Evolutionary conservation across 2,329 filamentous ascomycete species (phyloP), one percentile per base, ranked within the genome.

Genomic region (Didymella exigua): DNA sequence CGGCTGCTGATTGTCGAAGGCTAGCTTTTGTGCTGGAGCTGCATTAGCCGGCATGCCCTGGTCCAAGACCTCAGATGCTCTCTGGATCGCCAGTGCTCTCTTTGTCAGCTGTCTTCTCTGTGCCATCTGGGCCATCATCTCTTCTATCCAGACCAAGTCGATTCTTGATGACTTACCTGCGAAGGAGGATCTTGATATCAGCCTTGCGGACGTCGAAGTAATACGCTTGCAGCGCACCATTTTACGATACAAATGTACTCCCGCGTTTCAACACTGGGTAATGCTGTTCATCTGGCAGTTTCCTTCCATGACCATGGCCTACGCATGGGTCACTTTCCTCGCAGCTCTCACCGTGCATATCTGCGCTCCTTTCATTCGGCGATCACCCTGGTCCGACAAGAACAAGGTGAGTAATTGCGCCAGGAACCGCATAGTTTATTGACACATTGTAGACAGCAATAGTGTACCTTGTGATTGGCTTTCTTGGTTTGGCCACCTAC

Each of bases 251-350:
- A 66, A 60, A 47, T 62, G 58, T 19, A 64, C 41, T 9, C 67
- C 67, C 11, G 59, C 65, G 9, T 47, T 66, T 26, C 60, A 57
- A 9, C 67, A 70, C 38, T 69, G 62, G 54, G 47, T 63, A 1
- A 69, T 71, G 69, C 13, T 71, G 2, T 70, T 69, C 51, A 58
- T 69, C 24, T 71, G 67, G 69, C 67, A 69, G 30, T 70, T 68
- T 24, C 64, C 68, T 11, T 66, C 60, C 4, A 71, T 70, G 68
- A 63, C 60, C 3, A 69, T 68, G 65, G 62, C 62, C 38, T 70
- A 69, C 43, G 59, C 67, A 0, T 70, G 67, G 68, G 54, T 58
- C 19, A 62, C 61, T 0, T 69, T 67, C 27, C 49, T 71, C n/a
- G 42, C 49, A 24, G 67, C 63, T 19, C 54, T 70, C n/a, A 69